Evolutionary conservation across 257 asterid species (phyloP), one percentile per base, ranked within the genome.

Genomic region (Verbascum thapsus): DNA sequence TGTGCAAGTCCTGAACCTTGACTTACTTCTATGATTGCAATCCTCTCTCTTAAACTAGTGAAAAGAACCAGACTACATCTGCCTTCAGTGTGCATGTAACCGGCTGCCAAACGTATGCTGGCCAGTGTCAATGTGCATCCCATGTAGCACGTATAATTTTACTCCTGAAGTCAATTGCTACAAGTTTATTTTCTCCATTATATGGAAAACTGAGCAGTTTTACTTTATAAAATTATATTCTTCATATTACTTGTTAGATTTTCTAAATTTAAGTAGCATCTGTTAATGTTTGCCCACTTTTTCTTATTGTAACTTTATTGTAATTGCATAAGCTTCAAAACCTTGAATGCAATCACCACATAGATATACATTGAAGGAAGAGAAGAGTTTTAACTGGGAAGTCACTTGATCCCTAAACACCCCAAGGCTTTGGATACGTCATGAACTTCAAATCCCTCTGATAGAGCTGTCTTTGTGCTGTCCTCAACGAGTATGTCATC

Each of bases 391-490:
- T 13, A 51, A 58, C 61, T 63, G 41, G 39, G 42, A 42, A 26
- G 17, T 83, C 61, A 80, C 45, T 56, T 53, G 41, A 66, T 67
- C 35, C 74, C 72, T 64, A 64, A 62, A 42, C 67, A 66, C 57
- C 67, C 91, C 80, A 83, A 73, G 71, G 73, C 85, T 64, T 59
- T 68, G 55, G 77, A 66, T 69, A 86, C 79, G 61, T 78, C 78
- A 43, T 68, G 71, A 67, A 74, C 74, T 76, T 72, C 84, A 74
- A 57, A 74, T 10, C 89, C 85, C 58, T 78, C 74, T 17, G 80
- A 77, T 43, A 64, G 45, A 63, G 74, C 69, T 50, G 75, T 71
- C 61, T 63, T 78, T 38, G 55, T 57, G 76, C 72, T 72, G 32
- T 74, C 77, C 57, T 34, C 77, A 48, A 75, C 61, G 37, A 67